phyloP scores from a whole-genome alignment of 805 yeast species.

The Sungouiella thailandica region DNA sequence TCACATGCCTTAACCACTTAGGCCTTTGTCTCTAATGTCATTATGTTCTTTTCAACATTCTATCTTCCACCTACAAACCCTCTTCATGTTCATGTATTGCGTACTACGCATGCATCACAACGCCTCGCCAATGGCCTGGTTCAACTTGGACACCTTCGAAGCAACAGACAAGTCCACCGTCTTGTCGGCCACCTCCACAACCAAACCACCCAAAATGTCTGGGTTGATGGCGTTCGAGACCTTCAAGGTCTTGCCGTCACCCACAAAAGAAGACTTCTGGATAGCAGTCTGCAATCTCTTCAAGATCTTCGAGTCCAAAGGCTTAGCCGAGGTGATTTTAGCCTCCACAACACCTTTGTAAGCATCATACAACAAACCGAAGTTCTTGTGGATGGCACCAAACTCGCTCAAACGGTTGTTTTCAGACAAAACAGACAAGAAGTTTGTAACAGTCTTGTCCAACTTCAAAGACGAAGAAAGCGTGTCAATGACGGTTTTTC shows the following conservation, averaged over 20 bases:
- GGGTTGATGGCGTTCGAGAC: slow-evolving; percentile 80
- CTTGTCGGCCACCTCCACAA: slow-evolving; percentile 94
- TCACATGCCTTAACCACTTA: too few species aligned
- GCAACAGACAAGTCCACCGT: slow-evolving; percentile 91
- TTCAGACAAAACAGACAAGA: slow-evolving; percentile 81
- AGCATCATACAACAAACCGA: slow-evolving; percentile 76
- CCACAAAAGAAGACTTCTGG: slow-evolving; percentile 73
- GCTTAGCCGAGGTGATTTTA: slow-evolving; percentile 79
- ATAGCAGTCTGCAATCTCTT: slow-evolving; percentile 76
- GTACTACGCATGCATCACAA: slow-evolving; percentile 43
- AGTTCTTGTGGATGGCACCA: slow-evolving; percentile 61
- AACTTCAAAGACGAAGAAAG: slow-evolving; percentile 45
- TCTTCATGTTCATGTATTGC: neutral
- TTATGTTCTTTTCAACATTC: too few species aligned
- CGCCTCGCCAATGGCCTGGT: slow-evolving; percentile 82
- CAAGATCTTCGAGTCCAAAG: slow-evolving; percentile 77
- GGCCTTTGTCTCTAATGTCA: too few species aligned
- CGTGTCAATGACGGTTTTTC: slow-evolving; percentile 63
- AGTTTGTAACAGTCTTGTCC: slow-evolving; percentile 72
- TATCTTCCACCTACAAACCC: neutral
- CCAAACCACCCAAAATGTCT: slow-evolving; percentile 90
- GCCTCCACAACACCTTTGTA: slow-evolving; percentile 91
- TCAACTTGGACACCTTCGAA: slow-evolving; percentile 79
- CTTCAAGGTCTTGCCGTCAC: slow-evolving; percentile 80
- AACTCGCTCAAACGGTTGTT: slow-evolving; percentile 86